Conservation (phyloP, 805 yeast species). For the Pichia sporocuriosa region DNA sequence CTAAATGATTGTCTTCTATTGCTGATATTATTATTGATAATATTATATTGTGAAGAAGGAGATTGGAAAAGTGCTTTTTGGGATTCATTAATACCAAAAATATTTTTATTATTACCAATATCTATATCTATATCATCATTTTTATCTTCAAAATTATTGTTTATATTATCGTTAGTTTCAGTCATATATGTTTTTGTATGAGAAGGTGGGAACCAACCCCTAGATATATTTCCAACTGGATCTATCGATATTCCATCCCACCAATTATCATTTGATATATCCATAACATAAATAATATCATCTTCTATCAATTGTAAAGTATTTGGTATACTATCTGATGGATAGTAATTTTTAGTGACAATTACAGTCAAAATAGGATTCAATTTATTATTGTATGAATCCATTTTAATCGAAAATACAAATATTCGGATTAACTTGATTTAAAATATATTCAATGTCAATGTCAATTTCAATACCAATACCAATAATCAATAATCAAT, state of each 20-base stretch:
- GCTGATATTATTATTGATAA: no score
- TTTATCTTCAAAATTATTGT: not conserved
- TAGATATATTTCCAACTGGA: slow-evolving; percentile 35
- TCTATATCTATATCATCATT: not conserved
- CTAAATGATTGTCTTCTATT: slow-evolving; percentile 1
- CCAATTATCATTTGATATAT: slow-evolving; percentile 66
- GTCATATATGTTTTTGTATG: slow-evolving; percentile 5
- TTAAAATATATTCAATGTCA: no score
- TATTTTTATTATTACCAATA: not conserved
- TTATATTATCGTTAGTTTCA: not conserved
- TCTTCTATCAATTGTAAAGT: slow-evolving; percentile 53
- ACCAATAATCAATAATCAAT: no score
- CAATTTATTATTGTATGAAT: not conserved
- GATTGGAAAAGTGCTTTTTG: not conserved
- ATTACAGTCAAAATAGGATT: slow-evolving; percentile 33
- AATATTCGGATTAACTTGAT: no score
- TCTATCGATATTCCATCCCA: slow-evolving; percentile 68
- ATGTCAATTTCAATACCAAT: no score
- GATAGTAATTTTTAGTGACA: slow-evolving; percentile 49
- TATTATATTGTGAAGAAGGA: no score
- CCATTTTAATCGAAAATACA: no score
- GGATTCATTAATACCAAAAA: no score
- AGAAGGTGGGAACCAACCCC: slow-evolving; percentile 88
- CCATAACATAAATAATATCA: slow-evolving; percentile 64
- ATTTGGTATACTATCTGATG: slow-evolving; percentile 40